Evolutionary conservation across 305 asterid genomes (phyloP).

Genomic region (Solanum chacoense): DNA sequence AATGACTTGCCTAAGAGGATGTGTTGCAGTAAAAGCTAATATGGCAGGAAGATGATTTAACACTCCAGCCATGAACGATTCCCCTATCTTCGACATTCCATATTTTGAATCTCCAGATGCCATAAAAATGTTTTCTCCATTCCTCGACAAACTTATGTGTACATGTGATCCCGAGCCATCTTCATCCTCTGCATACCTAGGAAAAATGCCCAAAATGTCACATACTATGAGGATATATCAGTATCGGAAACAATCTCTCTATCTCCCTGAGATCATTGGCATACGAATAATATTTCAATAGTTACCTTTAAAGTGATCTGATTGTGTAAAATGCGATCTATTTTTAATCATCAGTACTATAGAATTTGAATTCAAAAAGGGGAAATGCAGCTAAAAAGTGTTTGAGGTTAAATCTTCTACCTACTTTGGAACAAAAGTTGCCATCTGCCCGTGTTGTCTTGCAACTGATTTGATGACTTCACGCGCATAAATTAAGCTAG

Average conservation of each 20-base stretch:
- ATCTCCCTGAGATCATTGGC: neutral
- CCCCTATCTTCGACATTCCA: conserved; percentile 71
- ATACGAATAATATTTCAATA: neutral
- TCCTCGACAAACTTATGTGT: conserved; percentile 67
- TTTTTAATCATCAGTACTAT: neutral
- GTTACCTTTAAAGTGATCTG: neutral
- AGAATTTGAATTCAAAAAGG: neutral
- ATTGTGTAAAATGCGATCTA: neutral
- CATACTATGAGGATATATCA: neutral
- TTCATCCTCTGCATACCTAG: conserved; percentile 59
- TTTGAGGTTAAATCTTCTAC: conserved; percentile 12
- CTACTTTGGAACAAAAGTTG: conserved; percentile 88
- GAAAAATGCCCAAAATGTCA: neutral
- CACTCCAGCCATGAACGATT: conserved; percentile 93
- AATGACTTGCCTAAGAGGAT: conserved; percentile 63
- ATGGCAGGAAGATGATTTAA: conserved; percentile 81
- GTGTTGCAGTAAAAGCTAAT: conserved; percentile 77
- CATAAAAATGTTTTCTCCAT: conserved; percentile 69
- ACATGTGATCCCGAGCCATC: conserved; percentile 89
- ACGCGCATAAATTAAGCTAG: conserved; percentile 59
- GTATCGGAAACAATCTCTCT: neutral
- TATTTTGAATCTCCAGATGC: conserved; percentile 38
- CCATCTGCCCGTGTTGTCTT: conserved; percentile 73
- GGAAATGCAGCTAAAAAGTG: neutral
- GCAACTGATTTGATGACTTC: conserved; percentile 74